A percentile compares a stretch with the other conserved stretches of the same genome.
These are phyloP conservation scores for Solanum acaule DNA, from an alignment of 257 asterid species.

Conservation along the genomic window DNA sequence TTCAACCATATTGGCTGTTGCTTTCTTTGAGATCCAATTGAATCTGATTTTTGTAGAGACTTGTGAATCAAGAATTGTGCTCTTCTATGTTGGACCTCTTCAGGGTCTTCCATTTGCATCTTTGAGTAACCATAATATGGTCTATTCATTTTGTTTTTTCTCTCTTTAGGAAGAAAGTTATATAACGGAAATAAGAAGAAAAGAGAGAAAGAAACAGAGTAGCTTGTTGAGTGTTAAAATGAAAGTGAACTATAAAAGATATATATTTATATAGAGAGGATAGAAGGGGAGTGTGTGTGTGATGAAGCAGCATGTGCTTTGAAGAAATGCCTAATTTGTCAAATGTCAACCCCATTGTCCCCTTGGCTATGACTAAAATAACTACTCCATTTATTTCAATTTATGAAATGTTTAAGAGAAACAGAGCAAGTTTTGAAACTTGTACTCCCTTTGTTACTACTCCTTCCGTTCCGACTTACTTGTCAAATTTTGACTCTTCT, in stretches of 20 bases:
- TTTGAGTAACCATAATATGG: conserved; percentile 34
- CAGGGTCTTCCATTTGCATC: conserved; percentile 47
- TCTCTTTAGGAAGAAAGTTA: background rate
- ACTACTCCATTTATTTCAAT: too few relatives aligned
- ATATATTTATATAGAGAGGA: conserved; percentile 29
- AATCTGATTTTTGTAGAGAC: conserved; percentile 42
- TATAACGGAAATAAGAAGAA: background rate
- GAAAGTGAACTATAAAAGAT: background rate
- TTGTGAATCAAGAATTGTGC: conserved; percentile 83
- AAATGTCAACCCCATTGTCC: background rate
- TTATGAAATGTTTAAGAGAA: background rate
- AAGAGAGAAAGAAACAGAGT: background rate
- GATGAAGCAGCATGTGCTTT: conserved; percentile 34
- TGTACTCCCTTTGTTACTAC: background rate
- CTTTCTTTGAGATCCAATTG: conserved; percentile 8
- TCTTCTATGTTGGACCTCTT: conserved; percentile 38
- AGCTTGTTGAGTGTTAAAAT: background rate
- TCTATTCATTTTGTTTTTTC: conserved; percentile 14
- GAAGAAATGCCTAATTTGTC: background rate
- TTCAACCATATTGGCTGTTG: conserved; percentile 42
- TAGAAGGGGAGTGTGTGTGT: background rate
- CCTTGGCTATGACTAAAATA: background rate
- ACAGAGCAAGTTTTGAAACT: background rate
- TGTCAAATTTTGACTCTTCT: too few relatives aligned
- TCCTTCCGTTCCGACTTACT: too few relatives aligned